phyloP scores from a whole-genome alignment of 1,284 basidiomycete species.

The Moesziomyces sp. region DNA sequence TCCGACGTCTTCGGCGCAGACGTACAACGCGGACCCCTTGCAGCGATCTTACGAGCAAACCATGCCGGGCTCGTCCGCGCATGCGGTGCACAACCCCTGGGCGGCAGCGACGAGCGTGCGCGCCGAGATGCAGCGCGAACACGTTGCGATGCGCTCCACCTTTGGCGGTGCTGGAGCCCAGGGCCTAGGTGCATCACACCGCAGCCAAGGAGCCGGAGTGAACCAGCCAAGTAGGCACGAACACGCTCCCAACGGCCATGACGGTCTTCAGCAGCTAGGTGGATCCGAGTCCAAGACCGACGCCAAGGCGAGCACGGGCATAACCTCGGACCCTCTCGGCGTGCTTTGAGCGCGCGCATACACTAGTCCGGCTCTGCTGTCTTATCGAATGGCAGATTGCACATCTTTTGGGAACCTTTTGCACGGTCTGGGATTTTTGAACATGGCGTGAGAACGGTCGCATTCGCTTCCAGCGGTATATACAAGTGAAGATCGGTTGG shows the following conservation, averaged over 20 bases:
- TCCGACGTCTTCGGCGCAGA: neutral
- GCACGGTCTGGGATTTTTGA: too few species aligned
- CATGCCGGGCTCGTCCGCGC: neutral
- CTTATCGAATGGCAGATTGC: neutral
- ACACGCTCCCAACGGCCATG: neutral
- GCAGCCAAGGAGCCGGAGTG: slow-evolving; percentile 1
- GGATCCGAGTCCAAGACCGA: slow-evolving; percentile 7
- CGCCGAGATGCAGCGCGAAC: slow-evolving; percentile 44
- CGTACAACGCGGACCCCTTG: neutral
- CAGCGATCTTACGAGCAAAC: neutral
- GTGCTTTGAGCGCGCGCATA: slow-evolving; percentile 14
- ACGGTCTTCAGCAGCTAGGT: neutral
- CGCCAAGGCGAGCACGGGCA: neutral
- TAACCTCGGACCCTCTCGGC: slow-evolving; percentile 35
- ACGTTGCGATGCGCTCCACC: slow-evolving; percentile 28
- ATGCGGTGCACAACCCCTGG: slow-evolving; percentile 37
- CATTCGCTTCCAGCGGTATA: neutral
- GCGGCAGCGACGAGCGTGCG: slow-evolving; percentile 20
- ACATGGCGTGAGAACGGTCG: neutral
- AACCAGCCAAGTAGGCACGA: slow-evolving; percentile 22
- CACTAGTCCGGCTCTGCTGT: neutral
- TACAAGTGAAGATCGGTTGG: neutral
- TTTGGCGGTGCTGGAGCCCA: slow-evolving; percentile 1
- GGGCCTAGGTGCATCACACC: neutral
- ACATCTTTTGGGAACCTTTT: too few species aligned